Evolutionary conservation across 805 yeast genomes (phyloP).

Genomic region (Peterozyma xylosa): DNA sequence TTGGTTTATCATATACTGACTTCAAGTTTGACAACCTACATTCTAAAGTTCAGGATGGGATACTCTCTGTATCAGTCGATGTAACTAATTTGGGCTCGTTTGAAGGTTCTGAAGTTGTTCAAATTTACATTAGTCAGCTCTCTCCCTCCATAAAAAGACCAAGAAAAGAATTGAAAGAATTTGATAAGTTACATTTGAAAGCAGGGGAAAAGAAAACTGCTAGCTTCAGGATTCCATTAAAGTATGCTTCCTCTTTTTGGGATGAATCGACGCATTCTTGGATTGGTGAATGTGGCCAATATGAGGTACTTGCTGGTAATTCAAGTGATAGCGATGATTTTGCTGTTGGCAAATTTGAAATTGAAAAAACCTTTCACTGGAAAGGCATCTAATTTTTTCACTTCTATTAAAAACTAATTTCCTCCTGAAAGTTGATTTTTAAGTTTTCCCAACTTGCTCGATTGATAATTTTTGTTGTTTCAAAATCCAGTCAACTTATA

Average conservation of each 20-base stretch:
- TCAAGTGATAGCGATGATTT: constrained; percentile 12
- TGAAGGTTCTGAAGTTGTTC: constrained; percentile 47
- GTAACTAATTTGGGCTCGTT: constrained; percentile 38
- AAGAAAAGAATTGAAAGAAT: constrained; percentile 54
- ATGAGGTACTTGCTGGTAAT: constrained; percentile 40
- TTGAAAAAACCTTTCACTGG: constrained; percentile 9
- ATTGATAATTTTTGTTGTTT: too few relatives aligned
- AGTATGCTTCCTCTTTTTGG: constrained; percentile 48
- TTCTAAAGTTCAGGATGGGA: constrained; percentile 15
- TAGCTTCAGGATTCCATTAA: constrained; percentile 28
- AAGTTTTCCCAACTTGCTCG: too few relatives aligned
- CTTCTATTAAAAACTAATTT: too few relatives aligned
- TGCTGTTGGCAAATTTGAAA: neutral
- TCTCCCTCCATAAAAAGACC: constrained; percentile 39
- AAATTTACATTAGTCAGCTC: constrained; percentile 31
- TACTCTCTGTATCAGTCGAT: constrained; percentile 21
- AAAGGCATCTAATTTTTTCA: constrained; percentile 8
- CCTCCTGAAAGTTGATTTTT: too few relatives aligned
- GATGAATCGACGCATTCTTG: constrained; percentile 41
- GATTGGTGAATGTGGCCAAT: constrained; percentile 43
- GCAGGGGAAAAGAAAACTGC: constrained; percentile 36
- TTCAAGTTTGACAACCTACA: constrained; percentile 23
- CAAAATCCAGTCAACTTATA: too few relatives aligned
- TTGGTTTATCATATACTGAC: constrained; percentile 33
- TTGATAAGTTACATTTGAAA: constrained; percentile 36